Evolutionary conservation across 1,139 yeast species (phyloP).

Genomic region (Kurtzmaniella quercitrusa): DNA sequence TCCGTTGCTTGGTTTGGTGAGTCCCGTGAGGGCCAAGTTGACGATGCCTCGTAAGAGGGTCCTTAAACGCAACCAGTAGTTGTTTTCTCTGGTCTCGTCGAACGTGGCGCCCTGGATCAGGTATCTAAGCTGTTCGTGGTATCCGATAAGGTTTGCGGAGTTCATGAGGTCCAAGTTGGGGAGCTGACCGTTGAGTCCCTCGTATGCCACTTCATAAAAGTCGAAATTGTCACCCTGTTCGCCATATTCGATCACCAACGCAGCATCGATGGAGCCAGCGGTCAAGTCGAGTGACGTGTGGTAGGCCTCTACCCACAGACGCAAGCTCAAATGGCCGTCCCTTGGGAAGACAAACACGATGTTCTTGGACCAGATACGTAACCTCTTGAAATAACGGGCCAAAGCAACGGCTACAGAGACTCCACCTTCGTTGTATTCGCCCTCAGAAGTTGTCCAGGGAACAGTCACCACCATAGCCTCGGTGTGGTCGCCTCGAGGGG

Average conservation of each 20-base stretch:
- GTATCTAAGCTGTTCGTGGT: conserved; percentile 69
- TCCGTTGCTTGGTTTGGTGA: conserved; percentile 53
- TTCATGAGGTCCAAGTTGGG: conserved; percentile 91
- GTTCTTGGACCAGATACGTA: conserved; percentile 96
- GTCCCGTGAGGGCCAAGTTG: conserved; percentile 68
- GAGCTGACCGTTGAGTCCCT: conserved; percentile 90
- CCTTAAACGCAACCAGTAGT: conserved; percentile 52
- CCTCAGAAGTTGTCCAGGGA: conserved; percentile 70
- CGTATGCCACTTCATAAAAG: conserved; percentile 70
- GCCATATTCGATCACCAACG: conserved; percentile 79
- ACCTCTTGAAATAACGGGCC: conserved; percentile 72
- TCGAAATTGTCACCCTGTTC: conserved; percentile 65
- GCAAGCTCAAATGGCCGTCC: conserved; percentile 62
- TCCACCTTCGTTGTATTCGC: conserved; percentile 72
- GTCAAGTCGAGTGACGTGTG: conserved; percentile 81
- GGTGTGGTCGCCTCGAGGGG: conserved; percentile 94
- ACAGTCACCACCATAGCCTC: conserved; percentile 91
- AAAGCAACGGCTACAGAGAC: conserved; percentile 67
- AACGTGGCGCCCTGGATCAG: conserved; percentile 59
- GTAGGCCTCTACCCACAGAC: conserved; percentile 93
- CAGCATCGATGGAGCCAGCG: conserved; percentile 95
- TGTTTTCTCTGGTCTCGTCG: conserved; percentile 40
- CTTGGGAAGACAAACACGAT: conserved; percentile 81
- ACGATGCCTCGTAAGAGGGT: conserved; percentile 63
- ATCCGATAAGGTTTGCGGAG: conserved; percentile 65